Base-by-base conservation (phyloP, 2,329 filamentous ascomycete species). In the Colletotrichum limetticola region DNA sequence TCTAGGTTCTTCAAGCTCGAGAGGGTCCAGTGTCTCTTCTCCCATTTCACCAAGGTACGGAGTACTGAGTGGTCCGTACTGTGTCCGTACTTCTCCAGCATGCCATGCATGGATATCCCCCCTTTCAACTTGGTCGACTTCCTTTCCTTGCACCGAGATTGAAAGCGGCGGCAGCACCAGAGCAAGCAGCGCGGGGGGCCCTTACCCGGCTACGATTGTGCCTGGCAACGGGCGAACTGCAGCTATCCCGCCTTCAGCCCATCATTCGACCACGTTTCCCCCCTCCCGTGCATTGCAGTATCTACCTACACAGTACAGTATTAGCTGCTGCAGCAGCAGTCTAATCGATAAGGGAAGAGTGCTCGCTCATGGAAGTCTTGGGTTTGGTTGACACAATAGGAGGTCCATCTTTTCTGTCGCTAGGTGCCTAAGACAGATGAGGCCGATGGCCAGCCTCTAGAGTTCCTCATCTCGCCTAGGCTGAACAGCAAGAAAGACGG, bases 231-330 rank as follows among this genome's bases (percentile, higher is more conserved):
- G 55, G 59, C 76, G 72, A 76, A 75, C 75, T 62, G 72, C 59
- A 66, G n/a, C 49, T 30, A 65, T 74, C 67, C 76, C 76, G 71
- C 66, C 42, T 49, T 74, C 73, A 69, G 66, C 35, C 53, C 49
- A 22, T 55, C 57, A 24, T 19, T 32, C 55, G 53, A 58, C 64
- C 64, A 66, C 64, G 64, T 52, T 49, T 8, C 42, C 42, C 19
- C 19, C 42, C 7, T 9, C 42, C 7, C 42, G 42, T 49, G 42
- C 42, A 49, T 49, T 49, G 42, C 42, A 46, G 42, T 19, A n/a
- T 46, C 42, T 46, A 42, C 14, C 35, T 35, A 35, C 30, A 8
- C 7, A 8, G 2, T 32, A 11, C 32, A 35, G 35, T 42, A 9
- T 46, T 46, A 46, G 42, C 42, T 46, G 42, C 42, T n/a, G 42